A percentile compares a stretch with the other conserved stretches of the same genome.
These are phyloP conservation scores for Boletus patriciae DNA, from an alignment of 768 basidiomycete genomes.

Conservation along the genomic window DNA sequence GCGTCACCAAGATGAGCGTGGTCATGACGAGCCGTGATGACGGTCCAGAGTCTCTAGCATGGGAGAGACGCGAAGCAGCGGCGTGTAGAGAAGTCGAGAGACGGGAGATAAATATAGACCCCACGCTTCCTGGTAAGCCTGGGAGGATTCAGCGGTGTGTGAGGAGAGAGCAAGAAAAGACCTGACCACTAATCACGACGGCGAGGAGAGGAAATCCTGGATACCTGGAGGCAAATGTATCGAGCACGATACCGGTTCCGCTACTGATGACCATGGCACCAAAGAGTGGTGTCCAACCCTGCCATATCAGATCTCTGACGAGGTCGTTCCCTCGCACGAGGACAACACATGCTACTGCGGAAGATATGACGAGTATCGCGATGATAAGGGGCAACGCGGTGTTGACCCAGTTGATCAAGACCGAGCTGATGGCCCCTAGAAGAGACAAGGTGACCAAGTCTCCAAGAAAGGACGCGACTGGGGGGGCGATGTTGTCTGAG, in stretches of 20 bases:
- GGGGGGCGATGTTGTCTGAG: conserved; percentile 92
- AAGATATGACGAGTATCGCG: conserved; percentile 48
- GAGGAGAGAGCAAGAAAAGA: background rate
- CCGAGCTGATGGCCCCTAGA: conserved; percentile 68
- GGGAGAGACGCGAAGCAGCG: conserved; percentile 11
- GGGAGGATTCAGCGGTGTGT: background rate
- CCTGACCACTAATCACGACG: conserved; percentile 81
- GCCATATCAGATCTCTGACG: conserved; percentile 68
- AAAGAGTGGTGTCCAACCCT: conserved; percentile 90
- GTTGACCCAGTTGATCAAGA: conserved; percentile 65
- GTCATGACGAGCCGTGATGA: conserved; percentile 57
- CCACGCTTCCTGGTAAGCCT: conserved; percentile 88
- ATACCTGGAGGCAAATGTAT: conserved; percentile 83
- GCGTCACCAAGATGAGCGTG: conserved; percentile 69
- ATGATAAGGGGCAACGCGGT: conserved; percentile 64
- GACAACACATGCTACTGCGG: conserved; percentile 50
- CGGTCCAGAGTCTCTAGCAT: conserved; percentile 18
- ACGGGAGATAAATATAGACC: conserved; percentile 88
- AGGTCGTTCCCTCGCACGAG: conserved; percentile 64
- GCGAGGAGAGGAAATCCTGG: conserved; percentile 86
- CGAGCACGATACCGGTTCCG: conserved; percentile 88
- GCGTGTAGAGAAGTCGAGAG: conserved; percentile 86
- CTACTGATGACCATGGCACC: conserved; percentile 88
- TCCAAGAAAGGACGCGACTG: conserved; percentile 88
- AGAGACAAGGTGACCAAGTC: conserved; percentile 89